phyloP scores from a whole-genome alignment of 441 rosid genomes.

The Populus hybrid region DNA sequence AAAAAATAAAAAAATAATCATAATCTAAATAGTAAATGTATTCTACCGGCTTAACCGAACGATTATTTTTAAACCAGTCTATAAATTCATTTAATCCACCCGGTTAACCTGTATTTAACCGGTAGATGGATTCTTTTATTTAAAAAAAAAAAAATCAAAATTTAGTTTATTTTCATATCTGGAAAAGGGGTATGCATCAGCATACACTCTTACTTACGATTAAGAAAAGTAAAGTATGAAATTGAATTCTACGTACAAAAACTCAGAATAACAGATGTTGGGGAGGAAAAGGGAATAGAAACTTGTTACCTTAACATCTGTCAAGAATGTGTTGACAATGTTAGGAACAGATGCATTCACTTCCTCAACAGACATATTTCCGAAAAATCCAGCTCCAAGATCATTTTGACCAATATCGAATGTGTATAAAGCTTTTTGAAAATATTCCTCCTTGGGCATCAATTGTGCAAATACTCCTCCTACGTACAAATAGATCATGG shows the following conservation, averaged over 20 bases:
- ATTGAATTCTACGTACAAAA: too few relatives aligned
- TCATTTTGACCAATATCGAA: slow-evolving; percentile 89
- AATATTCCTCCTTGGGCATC: slow-evolving; percentile 35
- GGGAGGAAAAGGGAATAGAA: background rate
- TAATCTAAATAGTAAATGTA: too few relatives aligned
- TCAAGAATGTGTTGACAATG: slow-evolving; percentile 44
- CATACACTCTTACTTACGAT: background rate
- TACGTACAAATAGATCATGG: background rate
- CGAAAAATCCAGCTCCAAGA: slow-evolving; percentile 42
- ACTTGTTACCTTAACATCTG: slow-evolving; percentile 45
- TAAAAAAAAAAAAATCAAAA: too few relatives aligned
- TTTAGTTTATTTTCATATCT: too few relatives aligned
- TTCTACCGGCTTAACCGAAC: too few relatives aligned
- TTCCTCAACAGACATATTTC: slow-evolving; percentile 39
- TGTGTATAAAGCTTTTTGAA: slow-evolving; percentile 63
- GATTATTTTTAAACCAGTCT: rapidly evolving
- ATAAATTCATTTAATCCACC: too few relatives aligned
- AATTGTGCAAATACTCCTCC: slow-evolving; percentile 30
- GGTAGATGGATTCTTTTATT: too few relatives aligned
- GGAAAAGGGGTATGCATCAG: too few relatives aligned
- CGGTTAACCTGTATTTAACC: rapidly evolving
- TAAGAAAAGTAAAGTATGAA: background rate
- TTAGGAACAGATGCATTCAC: slow-evolving; percentile 59
- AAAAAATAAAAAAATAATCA: too few relatives aligned
- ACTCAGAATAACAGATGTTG: background rate